Base-by-base conservation (phyloP, 106 monocot genomes). In the Chionographis japonica region DNA sequence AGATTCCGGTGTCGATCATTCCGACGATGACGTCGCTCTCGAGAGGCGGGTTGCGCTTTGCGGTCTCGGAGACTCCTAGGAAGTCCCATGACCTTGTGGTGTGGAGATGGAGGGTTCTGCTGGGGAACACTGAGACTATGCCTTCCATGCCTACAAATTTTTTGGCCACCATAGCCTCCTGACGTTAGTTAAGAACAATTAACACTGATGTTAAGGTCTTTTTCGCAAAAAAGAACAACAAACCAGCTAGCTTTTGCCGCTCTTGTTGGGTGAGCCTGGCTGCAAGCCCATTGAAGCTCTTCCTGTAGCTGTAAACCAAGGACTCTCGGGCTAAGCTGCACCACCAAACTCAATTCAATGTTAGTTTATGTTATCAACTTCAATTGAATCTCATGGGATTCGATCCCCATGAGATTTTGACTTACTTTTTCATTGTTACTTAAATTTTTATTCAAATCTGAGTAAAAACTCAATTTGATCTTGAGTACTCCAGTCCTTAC, bases 81-180 rank as follows among this genome's bases (percentile, higher is more conserved):
- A 81, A 76, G 61, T 76, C 76, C 81, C 81, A 81, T 8, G 76
- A 76, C 10, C 76, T 66, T 56, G 81, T 81, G 41, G 81, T 81
- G 19, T 72, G 76, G 37, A 19, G 67, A 38, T 72, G 54, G 11
- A 40, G 55, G 46, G 37, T 68, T 61, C 56, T 72, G 72, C 76
- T 81, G 6, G 72, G 81, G 39, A 76, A 81, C 66, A 81, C 81
- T 2, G 81, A 81, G 0, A 76, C 63, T 12, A 81, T 62, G 2
- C 80, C 80, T 3, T 67, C 56, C 60, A 20, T 66, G 36, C 52
- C 80, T 80, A 11, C 43, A 65, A 14, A 15, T 46, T 37, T 56
- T 6, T 56, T 14, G 3, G 16, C 2, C 16, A 14, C 55, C 2
- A n/a, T 6, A 6, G 6, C n/a, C 13, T 16, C 55, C 15, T n/a